Evolutionary conservation across 2,329 filamentous ascomycete genomes (phyloP).

Genomic region (Cladophialophora chaetospira): DNA sequence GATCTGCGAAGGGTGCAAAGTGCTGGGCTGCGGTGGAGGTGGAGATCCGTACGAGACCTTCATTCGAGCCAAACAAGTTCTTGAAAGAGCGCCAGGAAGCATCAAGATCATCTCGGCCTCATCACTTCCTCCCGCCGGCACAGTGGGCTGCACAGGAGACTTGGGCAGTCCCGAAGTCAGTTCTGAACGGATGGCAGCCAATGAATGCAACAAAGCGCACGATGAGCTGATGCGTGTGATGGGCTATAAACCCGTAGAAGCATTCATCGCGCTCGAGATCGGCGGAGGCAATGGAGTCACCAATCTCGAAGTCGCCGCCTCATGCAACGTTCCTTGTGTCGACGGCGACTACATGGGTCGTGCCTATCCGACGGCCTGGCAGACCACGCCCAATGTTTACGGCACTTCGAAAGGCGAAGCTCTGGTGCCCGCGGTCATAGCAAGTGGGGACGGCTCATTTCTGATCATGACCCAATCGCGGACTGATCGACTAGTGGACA

Average conservation of each 20-base stretch:
- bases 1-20: conserved; percentile 52
- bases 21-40: conserved; percentile 53
- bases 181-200: conserved; percentile 61
- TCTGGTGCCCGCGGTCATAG: conserved; percentile 32
- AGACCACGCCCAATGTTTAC: conserved; percentile 27
- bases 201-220: conserved; percentile 51
- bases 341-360: conserved; percentile 31
- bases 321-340: conserved; percentile 17
- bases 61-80: conserved; percentile 25
- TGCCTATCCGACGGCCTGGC: conserved; percentile 25
- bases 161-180: conserved; percentile 63
- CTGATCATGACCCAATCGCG: conserved; percentile 48
- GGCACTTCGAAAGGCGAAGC: conserved; percentile 12
- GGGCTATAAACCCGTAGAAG: conserved; percentile 50
- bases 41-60: conserved; percentile 42
- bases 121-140: conserved; percentile 53
- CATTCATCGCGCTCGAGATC: conserved; percentile 65
- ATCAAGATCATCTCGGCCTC: conserved; percentile 56
- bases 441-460: conserved; percentile 53
- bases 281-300: conserved; percentile 68
- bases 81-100: conserved; percentile 37
- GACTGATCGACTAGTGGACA: conserved; percentile 43
- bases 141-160: conserved; percentile 41
- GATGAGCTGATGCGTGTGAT: conserved; percentile 57
- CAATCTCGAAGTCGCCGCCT: conserved; percentile 57